Percentiles rank a stretch among this genome's conserved stretches.
Evolutionary conservation across 108 stramenopile genomes (phyloP).

Genomic region (Thalassiosira profunda): DNA sequence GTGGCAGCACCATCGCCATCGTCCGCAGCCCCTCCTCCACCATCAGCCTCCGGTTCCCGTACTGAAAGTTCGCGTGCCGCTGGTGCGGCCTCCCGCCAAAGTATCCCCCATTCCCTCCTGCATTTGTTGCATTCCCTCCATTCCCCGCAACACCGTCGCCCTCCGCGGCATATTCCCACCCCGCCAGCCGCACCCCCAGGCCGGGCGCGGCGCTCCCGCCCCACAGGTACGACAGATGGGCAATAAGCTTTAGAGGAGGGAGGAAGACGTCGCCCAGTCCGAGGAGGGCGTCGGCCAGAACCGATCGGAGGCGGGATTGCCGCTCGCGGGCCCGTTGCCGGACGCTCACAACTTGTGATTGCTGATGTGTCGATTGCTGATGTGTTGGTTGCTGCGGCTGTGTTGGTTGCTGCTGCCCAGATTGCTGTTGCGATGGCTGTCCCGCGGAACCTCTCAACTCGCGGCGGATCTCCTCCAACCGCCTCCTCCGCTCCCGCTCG

Average conservation of each 20-base stretch:
- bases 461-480: constrained; percentile 12
- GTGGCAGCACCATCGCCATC: constrained; percentile 30
- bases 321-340: constrained; percentile 25
- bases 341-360: background rate
- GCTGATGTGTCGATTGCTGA: background rate
- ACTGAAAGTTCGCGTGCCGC: constrained; percentile 54
- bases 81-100: constrained; percentile 9
- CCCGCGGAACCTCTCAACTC: background rate
- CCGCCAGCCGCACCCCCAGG: constrained; percentile 37
- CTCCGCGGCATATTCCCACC: constrained; percentile 44
- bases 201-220: constrained; percentile 27
- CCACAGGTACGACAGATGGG: constrained; percentile 45
- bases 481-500: constrained; percentile 9
- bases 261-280: constrained; percentile 39
- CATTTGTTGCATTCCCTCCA: background rate
- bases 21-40: constrained; percentile 46
- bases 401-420: background rate
- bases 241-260: constrained; percentile 43
- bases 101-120: background rate
- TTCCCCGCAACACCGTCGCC: background rate
- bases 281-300: constrained; percentile 25
- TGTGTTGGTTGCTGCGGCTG: background rate
- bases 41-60: constrained; percentile 46
- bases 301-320: constrained; percentile 10
- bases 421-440: background rate